A percentile compares a stretch with the other conserved stretches of the same genome.
Evolutionary conservation across 352 stramenopile genomes (phyloP).

Genomic region (Pythium utonaiense): DNA sequence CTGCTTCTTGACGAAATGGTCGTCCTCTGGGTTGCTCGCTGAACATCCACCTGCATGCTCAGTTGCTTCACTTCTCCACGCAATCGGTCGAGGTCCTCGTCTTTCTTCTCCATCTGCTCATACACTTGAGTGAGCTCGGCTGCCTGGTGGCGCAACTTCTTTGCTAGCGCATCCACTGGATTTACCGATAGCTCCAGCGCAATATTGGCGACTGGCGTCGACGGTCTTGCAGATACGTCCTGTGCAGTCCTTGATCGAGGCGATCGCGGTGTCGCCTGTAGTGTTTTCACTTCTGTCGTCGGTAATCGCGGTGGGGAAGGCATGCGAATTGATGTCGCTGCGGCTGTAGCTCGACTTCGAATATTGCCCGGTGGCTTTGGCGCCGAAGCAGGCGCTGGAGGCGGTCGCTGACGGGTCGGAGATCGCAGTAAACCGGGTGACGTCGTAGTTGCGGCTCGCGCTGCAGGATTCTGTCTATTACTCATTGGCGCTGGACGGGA

Average conservation of each 20-base stretch:
- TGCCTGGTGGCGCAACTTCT: constrained; percentile 71
- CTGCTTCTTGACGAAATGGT: neutral
- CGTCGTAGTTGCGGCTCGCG: neutral
- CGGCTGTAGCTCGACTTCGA: neutral
- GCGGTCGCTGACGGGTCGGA: neutral
- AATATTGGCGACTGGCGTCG: constrained; percentile 5
- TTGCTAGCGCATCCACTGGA: constrained; percentile 63
- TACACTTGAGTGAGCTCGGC: constrained; percentile 68
- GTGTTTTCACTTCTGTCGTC: neutral
- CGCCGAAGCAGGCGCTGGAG: neutral
- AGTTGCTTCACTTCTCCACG: constrained; percentile 39
- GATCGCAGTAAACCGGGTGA: constrained; percentile 5
- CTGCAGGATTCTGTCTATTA: neutral
- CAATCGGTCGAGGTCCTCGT: constrained; percentile 33
- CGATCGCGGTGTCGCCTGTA: neutral
- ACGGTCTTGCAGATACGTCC: constrained; percentile 3
- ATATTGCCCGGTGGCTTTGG: constrained; percentile 1
- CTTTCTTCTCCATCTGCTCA: constrained; percentile 63
- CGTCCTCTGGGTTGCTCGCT: constrained; percentile 19
- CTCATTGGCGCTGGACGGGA: neutral
- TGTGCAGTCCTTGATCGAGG: neutral
- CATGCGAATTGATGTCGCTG: constrained; percentile 9
- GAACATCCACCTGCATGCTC: constrained; percentile 41
- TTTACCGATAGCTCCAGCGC: constrained; percentile 23
- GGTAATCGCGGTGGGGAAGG: neutral